Evolutionary conservation across 352 stramenopile species (phyloP).

Genomic region (Globisporangium uncinulatum): DNA sequence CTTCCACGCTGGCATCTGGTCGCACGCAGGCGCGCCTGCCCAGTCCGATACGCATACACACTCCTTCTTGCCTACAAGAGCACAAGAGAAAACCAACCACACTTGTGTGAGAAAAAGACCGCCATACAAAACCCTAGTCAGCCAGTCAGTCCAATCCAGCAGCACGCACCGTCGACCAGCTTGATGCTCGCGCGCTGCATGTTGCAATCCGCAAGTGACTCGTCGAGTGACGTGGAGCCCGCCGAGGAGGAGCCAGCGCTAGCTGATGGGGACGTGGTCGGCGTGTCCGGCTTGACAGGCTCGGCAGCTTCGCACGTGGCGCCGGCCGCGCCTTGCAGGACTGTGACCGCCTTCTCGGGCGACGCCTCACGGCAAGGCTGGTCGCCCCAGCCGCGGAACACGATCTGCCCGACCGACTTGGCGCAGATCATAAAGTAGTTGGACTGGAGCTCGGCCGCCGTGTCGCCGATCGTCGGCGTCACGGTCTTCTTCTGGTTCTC

Average conservation of each 20-base stretch:
- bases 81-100: neutral
- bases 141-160: neutral
- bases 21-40: slow-evolving; percentile 45
- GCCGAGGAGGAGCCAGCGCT: neutral
- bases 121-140: too few relatives aligned
- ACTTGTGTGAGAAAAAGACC: neutral
- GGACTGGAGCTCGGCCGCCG: slow-evolving; percentile 25
- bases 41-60: slow-evolving; percentile 67
- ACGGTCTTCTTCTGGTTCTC: slow-evolving; percentile 58
- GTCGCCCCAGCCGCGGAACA: slow-evolving; percentile 56
- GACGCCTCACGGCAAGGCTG: slow-evolving; percentile 48
- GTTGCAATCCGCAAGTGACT: slow-evolving; percentile 37
- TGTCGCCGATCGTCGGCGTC: slow-evolving; percentile 27
- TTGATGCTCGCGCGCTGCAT: slow-evolving; percentile 43
- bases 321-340: slow-evolving; percentile 14
- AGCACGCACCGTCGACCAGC: slow-evolving; percentile 21
- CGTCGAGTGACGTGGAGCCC: slow-evolving; percentile 12
- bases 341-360: slow-evolving; percentile 36
- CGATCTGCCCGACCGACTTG: slow-evolving; percentile 40
- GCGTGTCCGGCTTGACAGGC: slow-evolving; percentile 3
- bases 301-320: slow-evolving; percentile 11
- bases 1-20: slow-evolving; percentile 57
- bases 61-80: slow-evolving; percentile 12
- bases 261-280: neutral
- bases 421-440: slow-evolving; percentile 65